Percentiles rank a stretch among this genome's conserved stretches.
Evolutionary conservation across 176 grass and related monocot genomes (phyloP).

Genomic region (Avena atlantica): DNA sequence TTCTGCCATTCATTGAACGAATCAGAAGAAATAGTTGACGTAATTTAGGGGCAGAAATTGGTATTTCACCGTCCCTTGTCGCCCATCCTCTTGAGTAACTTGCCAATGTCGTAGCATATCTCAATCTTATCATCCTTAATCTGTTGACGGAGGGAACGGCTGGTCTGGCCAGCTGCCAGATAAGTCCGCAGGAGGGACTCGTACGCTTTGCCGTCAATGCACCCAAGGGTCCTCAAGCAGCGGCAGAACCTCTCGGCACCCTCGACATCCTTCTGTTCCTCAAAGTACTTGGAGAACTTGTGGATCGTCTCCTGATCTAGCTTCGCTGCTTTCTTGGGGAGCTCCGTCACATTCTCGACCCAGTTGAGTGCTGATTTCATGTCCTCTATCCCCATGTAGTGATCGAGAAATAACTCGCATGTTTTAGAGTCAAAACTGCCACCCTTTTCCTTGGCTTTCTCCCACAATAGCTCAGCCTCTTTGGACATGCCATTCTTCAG

Average conservation of each 20-base stretch:
- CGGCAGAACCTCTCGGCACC: slow-evolving; percentile 50
- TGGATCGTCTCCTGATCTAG: slow-evolving; percentile 58
- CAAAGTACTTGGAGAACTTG: slow-evolving; percentile 59
- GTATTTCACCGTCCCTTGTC: slow-evolving; percentile 47
- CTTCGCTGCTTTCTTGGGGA: slow-evolving; percentile 55
- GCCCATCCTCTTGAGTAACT: slow-evolving; percentile 55
- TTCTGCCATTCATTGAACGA: slow-evolving; percentile 17
- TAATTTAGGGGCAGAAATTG: not conserved
- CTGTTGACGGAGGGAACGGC: slow-evolving; percentile 41
- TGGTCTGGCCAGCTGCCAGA: slow-evolving; percentile 46
- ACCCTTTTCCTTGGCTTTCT: slow-evolving; percentile 65
- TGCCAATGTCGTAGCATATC: slow-evolving; percentile 52
- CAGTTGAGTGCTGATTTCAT: slow-evolving; percentile 56
- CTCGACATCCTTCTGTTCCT: slow-evolving; percentile 66
- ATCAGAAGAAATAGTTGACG: not conserved
- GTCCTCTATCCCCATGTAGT: slow-evolving; percentile 52
- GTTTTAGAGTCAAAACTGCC: slow-evolving; percentile 51
- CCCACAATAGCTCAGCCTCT: slow-evolving; percentile 60
- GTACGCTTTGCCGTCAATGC: slow-evolving; percentile 56
- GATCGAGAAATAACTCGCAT: slow-evolving; percentile 65
- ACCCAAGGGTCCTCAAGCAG: slow-evolving; percentile 50
- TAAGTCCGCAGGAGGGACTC: slow-evolving; percentile 59
- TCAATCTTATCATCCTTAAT: slow-evolving; percentile 66
- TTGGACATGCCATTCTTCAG: slow-evolving; percentile 52
- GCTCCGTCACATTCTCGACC: slow-evolving; percentile 57